Evolutionary conservation across 805 yeast genomes (phyloP), one percentile per base, ranked within the genome.

Genomic region (Maudiozyma pseudohumilis): DNA sequence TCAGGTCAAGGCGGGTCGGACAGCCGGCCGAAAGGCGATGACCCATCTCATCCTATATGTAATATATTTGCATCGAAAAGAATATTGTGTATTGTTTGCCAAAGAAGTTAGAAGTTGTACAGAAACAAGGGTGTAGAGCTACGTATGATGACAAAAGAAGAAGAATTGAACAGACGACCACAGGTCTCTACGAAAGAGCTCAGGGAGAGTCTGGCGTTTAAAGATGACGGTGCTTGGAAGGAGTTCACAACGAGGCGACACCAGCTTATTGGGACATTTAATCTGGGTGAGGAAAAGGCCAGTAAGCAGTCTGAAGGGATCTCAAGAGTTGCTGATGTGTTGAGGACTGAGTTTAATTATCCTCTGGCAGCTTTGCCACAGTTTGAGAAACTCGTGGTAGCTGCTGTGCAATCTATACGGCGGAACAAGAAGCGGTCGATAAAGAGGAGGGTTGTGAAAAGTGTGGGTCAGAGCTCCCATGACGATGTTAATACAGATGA

Each of bases 331-430:
- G 95, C 97, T 0, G 73, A 74, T 36, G 69, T 80, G 3, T 65
- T 89, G 32, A 66, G 94, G 50, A 65, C 69, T 2, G 97, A 92
- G 61, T 92, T 85, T 50, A 74, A 75, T 6, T 88, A 77, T 55
- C 72, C 80, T 2, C 61, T 60, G 2, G 70, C 68, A 5, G 68
- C 74, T 11, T 61, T 75, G 21, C 59, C 65, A 1, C 96, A 92
- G 46, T 89, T 89, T 56, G 95, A 87, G 59, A 83, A 80, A 56
- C 68, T 89, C 26, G 96, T 92, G 0, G 67, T 95, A 23, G 94
- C 96, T 6, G 97, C 96, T 0, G 80, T 89, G 18, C 98, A 89
- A 60, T 80, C 94, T 36, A 96, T 85, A 1, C 66, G 98, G 43
- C 66, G 98, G 45, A 89, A 89, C 57, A 70, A 95, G 42, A 84